Conservation (phyloP, 805 yeast genomes). For the Barnettozyma populi region DNA sequence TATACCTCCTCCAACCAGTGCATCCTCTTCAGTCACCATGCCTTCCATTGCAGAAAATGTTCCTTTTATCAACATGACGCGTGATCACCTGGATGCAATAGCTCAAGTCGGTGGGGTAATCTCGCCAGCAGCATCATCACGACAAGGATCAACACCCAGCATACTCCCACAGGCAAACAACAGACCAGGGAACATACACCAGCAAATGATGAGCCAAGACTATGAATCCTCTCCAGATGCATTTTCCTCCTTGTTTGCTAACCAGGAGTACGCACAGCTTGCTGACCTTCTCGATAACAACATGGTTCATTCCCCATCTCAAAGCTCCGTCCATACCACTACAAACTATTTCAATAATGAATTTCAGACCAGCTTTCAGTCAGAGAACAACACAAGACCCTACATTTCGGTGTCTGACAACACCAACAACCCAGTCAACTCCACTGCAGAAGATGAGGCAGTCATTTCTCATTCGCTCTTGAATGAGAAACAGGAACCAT, state of each 20-base stretch:
- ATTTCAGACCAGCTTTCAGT: conserved; percentile 24
- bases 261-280: conserved; percentile 37
- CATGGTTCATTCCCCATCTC: conserved; percentile 16
- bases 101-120: neutral
- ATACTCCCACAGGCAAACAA: neutral
- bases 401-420: conserved; percentile 25
- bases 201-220: conserved; percentile 5
- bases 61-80: neutral
- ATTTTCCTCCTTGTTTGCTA: conserved; percentile 30
- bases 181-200: conserved; percentile 2
- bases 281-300: conserved; percentile 32
- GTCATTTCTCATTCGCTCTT: conserved; percentile 12
- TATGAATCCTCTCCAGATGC: conserved; percentile 23
- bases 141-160: neutral
- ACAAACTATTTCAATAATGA: conserved; percentile 17
- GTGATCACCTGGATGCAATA: neutral
- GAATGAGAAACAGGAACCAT: conserved; percentile 21
- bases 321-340: conserved; percentile 16
- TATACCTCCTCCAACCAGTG: neutral
- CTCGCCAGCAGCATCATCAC: neutral
- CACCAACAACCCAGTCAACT: conserved; percentile 11
- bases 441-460: conserved; percentile 4
- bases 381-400: conserved; percentile 26
- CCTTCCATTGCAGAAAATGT: neutral
- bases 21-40: neutral